Evolutionary conservation across 2,329 filamentous ascomycete genomes (phyloP).

Genomic region (Chaetothyriales sp.): DNA sequence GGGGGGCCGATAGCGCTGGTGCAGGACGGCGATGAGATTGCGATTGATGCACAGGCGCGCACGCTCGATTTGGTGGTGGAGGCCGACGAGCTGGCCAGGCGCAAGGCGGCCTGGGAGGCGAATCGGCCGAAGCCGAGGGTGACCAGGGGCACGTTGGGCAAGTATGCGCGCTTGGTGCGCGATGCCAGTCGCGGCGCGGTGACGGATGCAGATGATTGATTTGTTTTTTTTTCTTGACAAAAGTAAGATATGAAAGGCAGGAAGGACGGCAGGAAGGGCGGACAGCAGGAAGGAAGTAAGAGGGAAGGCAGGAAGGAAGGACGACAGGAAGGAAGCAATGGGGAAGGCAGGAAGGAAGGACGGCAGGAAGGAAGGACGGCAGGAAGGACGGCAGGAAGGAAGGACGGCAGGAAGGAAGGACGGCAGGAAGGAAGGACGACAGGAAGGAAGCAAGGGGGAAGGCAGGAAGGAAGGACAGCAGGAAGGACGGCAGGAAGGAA

Average conservation of each 20-base stretch:
- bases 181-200: constrained; percentile 37
- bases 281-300: too few species aligned
- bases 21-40: constrained; percentile 64
- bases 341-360: background rate
- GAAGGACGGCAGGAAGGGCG: too few species aligned
- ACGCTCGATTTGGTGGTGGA: constrained; percentile 52
- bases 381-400: too few species aligned
- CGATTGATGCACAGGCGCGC: constrained; percentile 66
- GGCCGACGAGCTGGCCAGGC: constrained; percentile 48
- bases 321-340: too few species aligned
- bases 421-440: too few species aligned
- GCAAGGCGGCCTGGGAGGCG: constrained; percentile 47
- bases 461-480: too few species aligned
- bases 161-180: constrained; percentile 46
- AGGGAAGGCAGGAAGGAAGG: too few species aligned
- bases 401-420: too few species aligned
- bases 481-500: too few species aligned
- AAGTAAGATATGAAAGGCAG: background rate
- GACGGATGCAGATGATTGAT: constrained; percentile 25
- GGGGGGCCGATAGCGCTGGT: constrained; percentile 76
- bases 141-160: constrained; percentile 52
- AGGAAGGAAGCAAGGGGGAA: too few species aligned
- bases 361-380: background rate
- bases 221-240: background rate
- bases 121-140: constrained; percentile 43